Percentiles rank a stretch among this genome's conserved stretches.
These are phyloP conservation scores for Lycium ferocissimum DNA, from an alignment of 257 asterid genomes.

Conservation along the genomic window DNA sequence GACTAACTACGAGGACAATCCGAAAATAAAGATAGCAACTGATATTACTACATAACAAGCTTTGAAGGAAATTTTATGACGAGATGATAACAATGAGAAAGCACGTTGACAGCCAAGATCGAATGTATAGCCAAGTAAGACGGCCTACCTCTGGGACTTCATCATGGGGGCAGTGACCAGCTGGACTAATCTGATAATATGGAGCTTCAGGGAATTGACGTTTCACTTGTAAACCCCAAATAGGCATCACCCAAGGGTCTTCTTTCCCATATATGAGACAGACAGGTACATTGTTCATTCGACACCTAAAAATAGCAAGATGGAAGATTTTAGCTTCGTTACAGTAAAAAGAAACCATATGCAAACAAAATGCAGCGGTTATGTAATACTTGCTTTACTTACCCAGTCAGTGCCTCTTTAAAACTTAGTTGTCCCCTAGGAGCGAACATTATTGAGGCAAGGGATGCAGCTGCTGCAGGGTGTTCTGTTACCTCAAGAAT, in stretches of 20 bases:
- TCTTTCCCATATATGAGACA: conserved; percentile 91
- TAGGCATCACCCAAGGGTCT: conserved; percentile 95
- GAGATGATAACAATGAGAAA: background rate
- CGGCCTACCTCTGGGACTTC: conserved; percentile 92
- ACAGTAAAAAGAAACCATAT: background rate
- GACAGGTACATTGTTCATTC: conserved; percentile 59
- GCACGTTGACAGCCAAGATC: background rate
- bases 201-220: conserved; percentile 75
- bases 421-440: conserved; percentile 76
- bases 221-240: conserved; percentile 77
- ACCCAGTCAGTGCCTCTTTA: conserved; percentile 76
- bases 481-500: conserved; percentile 80
- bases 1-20: background rate
- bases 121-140: background rate
- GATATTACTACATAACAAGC: background rate
- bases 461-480: conserved; percentile 96
- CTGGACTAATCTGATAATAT: conserved; percentile 89
- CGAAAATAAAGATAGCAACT: background rate
- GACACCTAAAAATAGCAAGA: conserved; percentile 58
- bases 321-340: background rate
- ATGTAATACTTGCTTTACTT: conserved; percentile 24
- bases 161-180: conserved; percentile 99
- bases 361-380: conserved; percentile 15
- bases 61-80: background rate
- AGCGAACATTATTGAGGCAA: conserved; percentile 91